Base-by-base conservation (phyloP, 2,329 filamentous ascomycete species). In the Stagonosporopsis cucurbitacearum region DNA sequence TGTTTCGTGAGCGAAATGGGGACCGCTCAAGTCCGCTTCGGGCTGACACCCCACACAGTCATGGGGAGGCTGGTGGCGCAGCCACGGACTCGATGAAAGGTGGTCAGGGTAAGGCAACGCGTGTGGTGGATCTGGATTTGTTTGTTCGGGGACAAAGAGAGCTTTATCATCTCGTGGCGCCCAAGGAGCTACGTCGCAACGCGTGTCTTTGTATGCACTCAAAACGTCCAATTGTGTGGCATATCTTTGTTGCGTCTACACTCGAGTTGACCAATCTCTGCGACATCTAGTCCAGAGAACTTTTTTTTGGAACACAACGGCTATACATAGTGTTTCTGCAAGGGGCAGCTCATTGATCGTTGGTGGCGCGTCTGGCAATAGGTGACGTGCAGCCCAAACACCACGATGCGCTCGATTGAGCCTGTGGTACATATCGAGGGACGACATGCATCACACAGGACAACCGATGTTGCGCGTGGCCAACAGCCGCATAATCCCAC, bases 351-450 rank as follows among this genome's bases (percentile, higher is more conserved):
- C 41, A 36, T 28, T n/a, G 26, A 45, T 55, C 41, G 47, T 56
- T 51, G 53, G 53, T 56, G 53, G 53, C 53, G 42, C 32, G 7
- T 11, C 22, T 12, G 2, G 23, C 37, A 25, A 56, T 47, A 51
- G 53, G 47, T 56, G 53, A 56, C 42, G 46, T 22, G 53, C 53
- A 44, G 45, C 45, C 33, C 20, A 33, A 15, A 19, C 32, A 37
- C 25, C 28, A 33, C 32, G 32, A 46, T 45, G 53, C 17, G 28
- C 47, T 41, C 43, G 22, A 51, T 42, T 17, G 42, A 50, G 47
- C 17, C 23, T 15, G 25, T 22, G 33, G 25, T 51, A 48, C 53
- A 51, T 47, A 56, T 51, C 53, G 48, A 56, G 42, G 42, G 47
- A 56, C 53, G 47, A 42, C 42, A 23, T 43, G 25, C 42, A 47